phyloP scores from a whole-genome alignment of 257 asterid species.

The Rhazya stricta region DNA sequence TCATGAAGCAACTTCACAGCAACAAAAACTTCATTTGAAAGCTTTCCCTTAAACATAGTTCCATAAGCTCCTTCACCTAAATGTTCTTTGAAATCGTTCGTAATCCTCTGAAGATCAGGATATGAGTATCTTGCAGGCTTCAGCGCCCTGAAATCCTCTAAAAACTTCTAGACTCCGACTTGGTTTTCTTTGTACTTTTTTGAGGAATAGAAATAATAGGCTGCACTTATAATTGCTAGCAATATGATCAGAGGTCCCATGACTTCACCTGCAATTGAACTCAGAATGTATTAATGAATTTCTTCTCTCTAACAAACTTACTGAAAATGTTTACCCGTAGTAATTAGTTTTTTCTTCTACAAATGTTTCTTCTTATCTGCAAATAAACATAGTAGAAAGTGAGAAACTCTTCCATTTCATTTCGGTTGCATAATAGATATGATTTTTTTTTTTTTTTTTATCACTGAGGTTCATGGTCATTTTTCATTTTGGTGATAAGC shows the following conservation, averaged over 20 bases:
- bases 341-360: not conserved
- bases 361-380: not conserved
- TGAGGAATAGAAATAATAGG: not conserved
- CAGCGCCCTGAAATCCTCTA: not conserved
- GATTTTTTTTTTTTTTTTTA: too few relatives aligned
- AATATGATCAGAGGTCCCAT: not conserved
- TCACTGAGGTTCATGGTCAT: too few relatives aligned
- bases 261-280: not conserved
- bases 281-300: not conserved
- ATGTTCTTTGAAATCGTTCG: not conserved
- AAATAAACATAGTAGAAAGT: not conserved
- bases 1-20: conserved; percentile 11
- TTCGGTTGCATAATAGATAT: not conserved
- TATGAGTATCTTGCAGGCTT: not conserved
- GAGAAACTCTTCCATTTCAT: not conserved
- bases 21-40: not conserved
- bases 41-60: conserved; percentile 21
- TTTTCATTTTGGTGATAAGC: too few relatives aligned
- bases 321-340: not conserved
- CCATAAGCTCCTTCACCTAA: conserved; percentile 5
- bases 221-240: not conserved
- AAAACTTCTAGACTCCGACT: not conserved
- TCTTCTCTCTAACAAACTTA: not conserved
- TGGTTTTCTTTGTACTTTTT: not conserved
- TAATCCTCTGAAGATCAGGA: not conserved